phyloP scores from a whole-genome alignment of 2,329 filamentous ascomycete genomes.

The Sclerotinia sclerotiorum region DNA sequence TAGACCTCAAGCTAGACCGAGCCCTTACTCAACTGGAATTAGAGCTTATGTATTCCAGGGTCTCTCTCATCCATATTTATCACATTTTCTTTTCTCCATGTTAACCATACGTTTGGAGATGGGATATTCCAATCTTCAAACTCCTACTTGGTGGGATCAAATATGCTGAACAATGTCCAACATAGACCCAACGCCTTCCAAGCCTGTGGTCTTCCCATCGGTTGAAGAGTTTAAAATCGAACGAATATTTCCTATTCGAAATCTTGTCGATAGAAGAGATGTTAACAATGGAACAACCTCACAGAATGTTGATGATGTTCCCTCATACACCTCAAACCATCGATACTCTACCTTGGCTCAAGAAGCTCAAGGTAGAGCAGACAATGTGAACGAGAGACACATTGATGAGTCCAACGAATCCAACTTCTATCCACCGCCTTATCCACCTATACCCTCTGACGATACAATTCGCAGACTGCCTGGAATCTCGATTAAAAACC shows the following conservation, averaged over 20 bases:
- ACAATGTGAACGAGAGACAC: not conserved
- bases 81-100: not conserved
- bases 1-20: not conserved
- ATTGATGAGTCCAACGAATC: slow-evolving; percentile 8
- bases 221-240: slow-evolving; percentile 30
- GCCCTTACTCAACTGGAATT: not conserved
- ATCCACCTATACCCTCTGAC: slow-evolving; percentile 26
- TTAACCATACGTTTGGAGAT: slow-evolving; percentile 4
- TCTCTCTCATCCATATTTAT: not conserved
- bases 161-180: slow-evolving; percentile 23
- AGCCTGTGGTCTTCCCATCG: slow-evolving; percentile 28
- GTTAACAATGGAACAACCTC: not conserved
- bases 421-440: slow-evolving; percentile 28
- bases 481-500: not conserved
- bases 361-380: not conserved
- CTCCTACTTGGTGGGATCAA: not conserved
- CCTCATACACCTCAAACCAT: not conserved
- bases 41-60: not conserved
- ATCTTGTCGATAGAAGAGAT: slow-evolving; percentile 25
- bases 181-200: slow-evolving; percentile 20
- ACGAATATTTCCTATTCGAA: slow-evolving; percentile 35
- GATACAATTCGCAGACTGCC: slow-evolving; percentile 27
- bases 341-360: not conserved
- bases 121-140: not conserved
- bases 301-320: not conserved